phyloP scores from a whole-genome alignment of 768 basidiomycete genomes.

The Hemileccinum impolitum region DNA sequence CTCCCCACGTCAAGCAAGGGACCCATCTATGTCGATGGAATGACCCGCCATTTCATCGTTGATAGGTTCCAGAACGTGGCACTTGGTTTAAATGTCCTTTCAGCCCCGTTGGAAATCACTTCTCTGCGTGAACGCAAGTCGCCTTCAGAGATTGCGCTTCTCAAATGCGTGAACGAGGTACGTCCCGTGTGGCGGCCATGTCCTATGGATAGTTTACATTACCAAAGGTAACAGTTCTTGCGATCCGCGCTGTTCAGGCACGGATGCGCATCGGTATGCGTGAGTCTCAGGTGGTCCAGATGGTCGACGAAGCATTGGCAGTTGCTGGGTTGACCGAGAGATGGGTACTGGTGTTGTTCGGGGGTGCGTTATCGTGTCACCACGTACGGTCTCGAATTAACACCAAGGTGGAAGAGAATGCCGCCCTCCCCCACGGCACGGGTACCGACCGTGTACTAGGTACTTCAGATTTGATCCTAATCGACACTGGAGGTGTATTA shows the following conservation, averaged over 20 bases:
- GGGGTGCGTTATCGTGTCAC: constrained; percentile 46
- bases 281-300: constrained; percentile 63
- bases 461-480: constrained; percentile 61
- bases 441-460: constrained; percentile 64
- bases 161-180: constrained; percentile 82
- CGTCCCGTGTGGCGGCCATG: not conserved
- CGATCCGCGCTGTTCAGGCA: constrained; percentile 62
- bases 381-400: not conserved
- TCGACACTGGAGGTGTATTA: constrained; percentile 70
- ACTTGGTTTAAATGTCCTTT: constrained; percentile 36
- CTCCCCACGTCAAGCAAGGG: constrained; percentile 25
- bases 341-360: constrained; percentile 71
- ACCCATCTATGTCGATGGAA: constrained; percentile 58
- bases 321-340: constrained; percentile 56
- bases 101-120: constrained; percentile 53
- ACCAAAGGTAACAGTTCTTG: constrained; percentile 70
- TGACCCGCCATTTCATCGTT: constrained; percentile 58
- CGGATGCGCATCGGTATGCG: constrained; percentile 67
- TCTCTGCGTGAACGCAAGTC: constrained; percentile 75
- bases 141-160: constrained; percentile 58
- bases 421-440: constrained; percentile 80
- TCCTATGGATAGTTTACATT: not conserved
- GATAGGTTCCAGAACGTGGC: constrained; percentile 56
- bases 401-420: constrained; percentile 55
- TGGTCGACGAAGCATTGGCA: constrained; percentile 54